These are phyloP conservation scores for Tetrapyrgos nigripes DNA, from an alignment of 1,284 basidiomycete species.

Conservation along the genomic window DNA sequence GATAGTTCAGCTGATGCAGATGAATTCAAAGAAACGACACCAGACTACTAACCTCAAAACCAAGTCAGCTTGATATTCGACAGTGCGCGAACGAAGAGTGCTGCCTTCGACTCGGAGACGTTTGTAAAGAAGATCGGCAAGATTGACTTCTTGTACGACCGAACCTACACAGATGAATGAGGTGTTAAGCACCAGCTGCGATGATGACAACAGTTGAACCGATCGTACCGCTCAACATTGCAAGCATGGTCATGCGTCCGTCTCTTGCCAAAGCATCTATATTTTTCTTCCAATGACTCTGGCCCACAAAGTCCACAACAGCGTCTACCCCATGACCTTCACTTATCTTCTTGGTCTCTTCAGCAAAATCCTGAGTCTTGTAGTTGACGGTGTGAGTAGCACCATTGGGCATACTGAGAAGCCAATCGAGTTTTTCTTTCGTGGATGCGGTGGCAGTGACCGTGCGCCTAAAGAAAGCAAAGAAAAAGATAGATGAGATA, in stretches of 20 bases:
- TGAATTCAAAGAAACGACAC: background rate
- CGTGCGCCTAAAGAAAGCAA: conserved; percentile 52
- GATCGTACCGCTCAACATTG: conserved; percentile 71
- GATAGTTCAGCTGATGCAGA: background rate
- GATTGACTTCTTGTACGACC: conserved; percentile 66
- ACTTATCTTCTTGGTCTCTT: conserved; percentile 70
- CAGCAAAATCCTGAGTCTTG: conserved; percentile 82
- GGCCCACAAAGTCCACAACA: conserved; percentile 89
- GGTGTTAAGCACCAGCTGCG: too few relatives aligned
- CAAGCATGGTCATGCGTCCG: conserved; percentile 79
- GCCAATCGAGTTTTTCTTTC: conserved; percentile 83
- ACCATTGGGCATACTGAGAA: conserved; percentile 68
- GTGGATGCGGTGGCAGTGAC: conserved; percentile 89
- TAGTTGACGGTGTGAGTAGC: conserved; percentile 87
- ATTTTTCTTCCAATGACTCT: conserved; percentile 86
- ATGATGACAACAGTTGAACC: too few relatives aligned
- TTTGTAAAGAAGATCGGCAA: conserved; percentile 82
- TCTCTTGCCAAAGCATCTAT: conserved; percentile 79
- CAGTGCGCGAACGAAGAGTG: conserved; percentile 82
- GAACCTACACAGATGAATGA: conserved; percentile 54
- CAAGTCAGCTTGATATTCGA: conserved; percentile 83
- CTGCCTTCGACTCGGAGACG: conserved; percentile 90
- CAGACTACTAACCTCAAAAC: conserved; percentile 63
- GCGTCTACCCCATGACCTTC: conserved; percentile 77
- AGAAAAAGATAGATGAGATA: conserved; percentile 11